Evolutionary conservation across 2,329 filamentous ascomycete genomes (phyloP).

Genomic region (Pseudogymnoascus sp.): DNA sequence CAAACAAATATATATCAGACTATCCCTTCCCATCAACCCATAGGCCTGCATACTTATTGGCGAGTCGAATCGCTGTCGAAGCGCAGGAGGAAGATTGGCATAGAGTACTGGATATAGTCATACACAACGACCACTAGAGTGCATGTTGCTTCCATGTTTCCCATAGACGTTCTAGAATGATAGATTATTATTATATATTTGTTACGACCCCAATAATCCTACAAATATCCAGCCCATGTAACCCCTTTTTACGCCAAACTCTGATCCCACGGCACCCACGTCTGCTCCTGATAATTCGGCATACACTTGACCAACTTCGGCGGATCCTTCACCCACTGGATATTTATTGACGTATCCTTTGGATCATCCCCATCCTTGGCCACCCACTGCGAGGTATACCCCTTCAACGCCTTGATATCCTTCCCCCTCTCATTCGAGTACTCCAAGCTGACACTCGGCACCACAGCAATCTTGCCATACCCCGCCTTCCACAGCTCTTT

Average conservation of each 20-base stretch:
- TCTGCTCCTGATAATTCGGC: slow-evolving; percentile 10
- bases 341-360: neutral
- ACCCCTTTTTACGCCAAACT: neutral
- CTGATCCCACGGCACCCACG: slow-evolving; percentile 7
- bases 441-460: slow-evolving; percentile 49
- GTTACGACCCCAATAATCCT: neutral
- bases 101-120: neutral
- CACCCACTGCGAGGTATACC: slow-evolving; percentile 37
- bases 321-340: slow-evolving; percentile 9
- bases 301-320: slow-evolving; percentile 12
- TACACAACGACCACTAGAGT: neutral
- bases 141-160: neutral
- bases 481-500: slow-evolving; percentile 49
- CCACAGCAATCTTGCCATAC: slow-evolving; percentile 46
- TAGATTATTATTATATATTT: neutral
- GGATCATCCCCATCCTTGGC: slow-evolving; percentile 21
- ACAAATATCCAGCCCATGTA: neutral
- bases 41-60: too few species aligned
- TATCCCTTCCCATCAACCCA: too few species aligned
- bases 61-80: neutral
- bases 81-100: neutral
- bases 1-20: too few species aligned
- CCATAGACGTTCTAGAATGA: neutral
- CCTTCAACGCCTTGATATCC: slow-evolving; percentile 43
- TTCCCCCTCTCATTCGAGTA: slow-evolving; percentile 41